phyloP scores from a whole-genome alignment of 495 filamentous ascomycete genomes.

The Podospora anserina region DNA sequence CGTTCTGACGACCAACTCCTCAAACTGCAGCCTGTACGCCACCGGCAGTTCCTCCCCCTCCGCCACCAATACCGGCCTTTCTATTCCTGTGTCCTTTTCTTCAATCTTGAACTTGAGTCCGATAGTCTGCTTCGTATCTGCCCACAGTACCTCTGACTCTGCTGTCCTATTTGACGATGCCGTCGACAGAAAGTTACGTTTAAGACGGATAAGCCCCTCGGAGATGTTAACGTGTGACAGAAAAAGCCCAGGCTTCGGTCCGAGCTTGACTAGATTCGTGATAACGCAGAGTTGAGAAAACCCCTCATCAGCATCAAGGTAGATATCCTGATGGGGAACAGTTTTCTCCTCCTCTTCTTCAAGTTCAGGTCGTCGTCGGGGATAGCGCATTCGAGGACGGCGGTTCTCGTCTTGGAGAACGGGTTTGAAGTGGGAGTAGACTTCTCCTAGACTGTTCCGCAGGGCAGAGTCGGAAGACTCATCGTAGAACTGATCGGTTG shows the following conservation, averaged over 20 bases:
- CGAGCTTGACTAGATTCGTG: constrained; percentile 65
- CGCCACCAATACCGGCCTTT: constrained; percentile 45
- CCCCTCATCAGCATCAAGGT: constrained; percentile 62
- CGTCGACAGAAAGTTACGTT: constrained; percentile 64
- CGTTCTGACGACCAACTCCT: constrained; percentile 62
- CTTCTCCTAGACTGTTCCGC: constrained; percentile 34
- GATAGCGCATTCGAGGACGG: constrained; percentile 34
- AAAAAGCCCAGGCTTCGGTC: constrained; percentile 57
- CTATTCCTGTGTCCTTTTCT: constrained; percentile 29
- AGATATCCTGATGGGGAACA: constrained; percentile 54
- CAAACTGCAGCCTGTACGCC: constrained; percentile 58
- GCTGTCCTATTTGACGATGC: not conserved
- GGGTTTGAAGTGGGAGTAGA: constrained; percentile 60
- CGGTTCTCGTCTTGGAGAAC: constrained; percentile 47
- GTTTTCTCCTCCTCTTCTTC: constrained; percentile 15
- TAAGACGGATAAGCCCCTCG: constrained; percentile 64
- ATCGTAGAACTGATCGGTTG: constrained; percentile 49
- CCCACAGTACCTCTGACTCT: constrained; percentile 52
- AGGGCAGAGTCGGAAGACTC: constrained; percentile 23
- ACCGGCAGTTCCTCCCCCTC: constrained; percentile 56
- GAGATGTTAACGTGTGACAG: constrained; percentile 58
- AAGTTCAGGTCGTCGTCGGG: constrained; percentile 12
- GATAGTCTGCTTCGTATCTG: constrained; percentile 50
- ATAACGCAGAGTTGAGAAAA: constrained; percentile 68
- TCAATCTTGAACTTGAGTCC: constrained; percentile 57